These are phyloP conservation scores for Coemansia sp. DNA, from an alignment of 192 early-diverging fungal species.

Conservation along the genomic window DNA sequence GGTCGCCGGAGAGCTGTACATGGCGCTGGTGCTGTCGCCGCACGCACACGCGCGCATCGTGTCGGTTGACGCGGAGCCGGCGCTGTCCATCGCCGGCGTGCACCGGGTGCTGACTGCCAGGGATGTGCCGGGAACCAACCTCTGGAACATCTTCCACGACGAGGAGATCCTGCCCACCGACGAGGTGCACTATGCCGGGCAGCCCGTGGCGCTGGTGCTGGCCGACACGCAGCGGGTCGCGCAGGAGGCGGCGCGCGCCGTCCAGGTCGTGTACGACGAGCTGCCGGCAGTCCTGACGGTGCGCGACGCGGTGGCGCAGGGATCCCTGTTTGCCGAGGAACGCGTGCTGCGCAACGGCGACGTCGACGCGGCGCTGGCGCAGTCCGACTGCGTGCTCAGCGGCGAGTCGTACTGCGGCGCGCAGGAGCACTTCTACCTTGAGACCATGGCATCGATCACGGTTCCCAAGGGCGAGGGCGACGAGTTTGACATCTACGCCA, in stretches of 20 bases:
- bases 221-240: constrained; percentile 66
- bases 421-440: constrained; percentile 89
- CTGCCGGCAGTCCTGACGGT: constrained; percentile 72
- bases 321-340: constrained; percentile 60
- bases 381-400: constrained; percentile 55
- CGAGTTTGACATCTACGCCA: constrained; percentile 76
- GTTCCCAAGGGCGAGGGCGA: constrained; percentile 72
- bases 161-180: constrained; percentile 79
- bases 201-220: constrained; percentile 78
- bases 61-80: constrained; percentile 58
- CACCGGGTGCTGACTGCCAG: constrained; percentile 60
- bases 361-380: constrained; percentile 56
- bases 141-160: constrained; percentile 60
- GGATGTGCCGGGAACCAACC: constrained; percentile 69
- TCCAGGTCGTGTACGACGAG: constrained; percentile 70
- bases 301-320: constrained; percentile 70
- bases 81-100: constrained; percentile 64
- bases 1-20: constrained; percentile 64
- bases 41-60: constrained; percentile 67
- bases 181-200: constrained; percentile 65
- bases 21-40: constrained; percentile 63
- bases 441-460: constrained; percentile 67
- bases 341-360: constrained; percentile 62
- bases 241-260: constrained; percentile 64
- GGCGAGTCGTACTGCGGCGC: constrained; percentile 57